These are phyloP conservation scores for Trichoderma atrobrunneum DNA, from an alignment of 2,329 filamentous ascomycete genomes.

Conservation along the genomic window DNA sequence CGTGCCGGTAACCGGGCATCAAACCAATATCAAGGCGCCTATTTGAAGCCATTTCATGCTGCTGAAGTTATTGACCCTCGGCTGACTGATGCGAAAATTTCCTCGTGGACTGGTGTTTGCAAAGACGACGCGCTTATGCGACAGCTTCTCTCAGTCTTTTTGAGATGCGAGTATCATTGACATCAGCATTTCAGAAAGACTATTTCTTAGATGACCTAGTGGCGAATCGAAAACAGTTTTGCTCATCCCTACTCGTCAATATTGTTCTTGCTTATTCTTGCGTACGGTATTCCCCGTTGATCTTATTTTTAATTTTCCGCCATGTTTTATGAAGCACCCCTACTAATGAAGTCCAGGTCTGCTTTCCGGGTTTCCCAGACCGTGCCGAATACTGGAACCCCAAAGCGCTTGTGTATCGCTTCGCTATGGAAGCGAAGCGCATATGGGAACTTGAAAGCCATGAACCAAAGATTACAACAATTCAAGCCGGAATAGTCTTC, in stretches of 20 bases:
- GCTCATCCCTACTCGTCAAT: background rate
- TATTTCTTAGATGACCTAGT: constrained; percentile 23
- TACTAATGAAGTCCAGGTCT: background rate
- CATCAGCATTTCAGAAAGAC: constrained; percentile 22
- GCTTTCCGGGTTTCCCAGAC: background rate
- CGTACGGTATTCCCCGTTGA: background rate
- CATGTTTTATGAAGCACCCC: background rate
- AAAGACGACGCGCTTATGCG: constrained; percentile 22
- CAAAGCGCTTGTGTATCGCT: constrained; percentile 7
- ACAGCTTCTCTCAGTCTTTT: constrained; percentile 17
- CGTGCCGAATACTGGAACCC: constrained; percentile 18
- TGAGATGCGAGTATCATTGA: constrained; percentile 22
- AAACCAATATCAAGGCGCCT: background rate
- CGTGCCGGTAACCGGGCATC: background rate
- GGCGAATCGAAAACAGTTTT: background rate
- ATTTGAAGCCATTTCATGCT: constrained; percentile 28
- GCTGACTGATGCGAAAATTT: constrained; percentile 25
- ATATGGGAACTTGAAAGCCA: constrained; percentile 12
- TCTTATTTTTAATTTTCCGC: background rate
- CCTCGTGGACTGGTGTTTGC: constrained; percentile 21
- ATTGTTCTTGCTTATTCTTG: background rate
- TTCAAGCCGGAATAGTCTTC: constrained; percentile 11
- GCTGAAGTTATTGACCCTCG: constrained; percentile 29
- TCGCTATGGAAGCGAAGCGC: constrained; percentile 4
- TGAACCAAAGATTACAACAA: background rate